Base-by-base conservation (phyloP, 306 rosid species). In the Malus sieversii region DNA sequence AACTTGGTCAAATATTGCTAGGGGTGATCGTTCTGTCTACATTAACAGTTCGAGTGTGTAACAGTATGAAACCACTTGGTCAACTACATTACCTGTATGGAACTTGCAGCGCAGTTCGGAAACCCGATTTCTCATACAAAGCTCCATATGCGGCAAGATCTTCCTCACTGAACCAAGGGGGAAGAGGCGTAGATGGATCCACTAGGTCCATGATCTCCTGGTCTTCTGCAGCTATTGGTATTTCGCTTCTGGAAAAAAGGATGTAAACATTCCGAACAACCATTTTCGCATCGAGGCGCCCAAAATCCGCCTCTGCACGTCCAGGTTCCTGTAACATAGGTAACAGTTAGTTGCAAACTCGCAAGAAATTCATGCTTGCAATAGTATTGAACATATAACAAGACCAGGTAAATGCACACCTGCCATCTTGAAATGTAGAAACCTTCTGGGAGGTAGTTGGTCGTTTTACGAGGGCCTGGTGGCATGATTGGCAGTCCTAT, bases 201-300 rank as follows among this genome's bases (percentile, higher is more conserved):
- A 91, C 98, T 77, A 93, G 67, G 78, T 93, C 98, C 97, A 93
- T 85, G 81, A 93, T 85, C 92, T 93, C 96, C 63, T 87, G 94
- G 77, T 78, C 85, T 75, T 88, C 96, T 27, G 80, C 60, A 66
- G 96, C 97, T 77, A 87, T 84, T 35, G 96, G 96, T n/a, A 93
- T 29, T 74, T 88, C 96, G 60, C 88, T 89, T 74, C 72, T 77
- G 32, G 97, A 89, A 84, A 93, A 93, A 74, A 93, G 97, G 72
- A 86, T 88, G 85, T 88, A 91, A n/a, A 91, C 29, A 22, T 88
- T 93, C 19, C 85, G 80, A 20, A 93, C 86, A 23, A 91, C 93
- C 3, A 90, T 90, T 80, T 86, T 89, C 0, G 81, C 88, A 62
- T 91, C 88, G 25, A 91, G 74, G 19, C 96, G 96, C 62, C 91